These are phyloP conservation scores for Trametes meyenii DNA, from an alignment of 768 basidiomycete genomes.

Conservation along the genomic window DNA sequence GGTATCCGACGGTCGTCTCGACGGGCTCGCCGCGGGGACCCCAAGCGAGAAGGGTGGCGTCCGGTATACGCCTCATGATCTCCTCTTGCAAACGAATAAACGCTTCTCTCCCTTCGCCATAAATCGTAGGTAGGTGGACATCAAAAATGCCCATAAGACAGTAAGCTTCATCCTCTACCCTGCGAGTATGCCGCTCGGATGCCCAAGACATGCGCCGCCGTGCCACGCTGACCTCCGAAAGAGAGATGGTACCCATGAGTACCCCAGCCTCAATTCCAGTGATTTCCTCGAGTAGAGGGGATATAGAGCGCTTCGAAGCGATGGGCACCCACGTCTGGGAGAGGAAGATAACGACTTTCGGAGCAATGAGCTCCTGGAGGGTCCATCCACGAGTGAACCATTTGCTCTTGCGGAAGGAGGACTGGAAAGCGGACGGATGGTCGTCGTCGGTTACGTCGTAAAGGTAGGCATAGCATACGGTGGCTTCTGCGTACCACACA, in stretches of 20 bases:
- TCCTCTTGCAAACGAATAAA: slow-evolving; percentile 13
- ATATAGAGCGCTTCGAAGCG: too few species aligned
- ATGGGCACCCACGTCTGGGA: too few species aligned
- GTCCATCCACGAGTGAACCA: too few species aligned
- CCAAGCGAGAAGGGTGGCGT: slow-evolving; percentile 9
- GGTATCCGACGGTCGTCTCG: not conserved
- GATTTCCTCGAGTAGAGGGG: too few species aligned
- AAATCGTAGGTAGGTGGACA: not conserved
- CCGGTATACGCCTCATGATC: slow-evolving; percentile 1
- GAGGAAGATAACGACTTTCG: not conserved
- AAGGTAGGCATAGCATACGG: too few species aligned
- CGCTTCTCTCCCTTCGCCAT: slow-evolving; percentile 11
- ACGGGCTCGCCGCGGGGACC: not conserved
- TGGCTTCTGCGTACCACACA: too few species aligned
- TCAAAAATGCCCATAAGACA: too few species aligned
- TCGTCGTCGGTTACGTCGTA: too few species aligned
- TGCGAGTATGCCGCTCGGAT: not conserved
- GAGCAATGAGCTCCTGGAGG: too few species aligned
- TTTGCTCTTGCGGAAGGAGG: too few species aligned
- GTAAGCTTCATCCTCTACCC: slow-evolving; percentile 17
- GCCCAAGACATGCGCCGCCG: slow-evolving; percentile 17
- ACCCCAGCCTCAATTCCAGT: not conserved
- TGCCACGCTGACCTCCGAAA: slow-evolving; percentile 1
- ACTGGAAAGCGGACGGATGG: too few species aligned
- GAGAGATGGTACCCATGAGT: not conserved